Percentiles rank a stretch among this genome's conserved stretches.
These are phyloP conservation scores for Colletotrichum tropicicola DNA, from an alignment of 2,329 filamentous ascomycete species.

Conservation along the genomic window DNA sequence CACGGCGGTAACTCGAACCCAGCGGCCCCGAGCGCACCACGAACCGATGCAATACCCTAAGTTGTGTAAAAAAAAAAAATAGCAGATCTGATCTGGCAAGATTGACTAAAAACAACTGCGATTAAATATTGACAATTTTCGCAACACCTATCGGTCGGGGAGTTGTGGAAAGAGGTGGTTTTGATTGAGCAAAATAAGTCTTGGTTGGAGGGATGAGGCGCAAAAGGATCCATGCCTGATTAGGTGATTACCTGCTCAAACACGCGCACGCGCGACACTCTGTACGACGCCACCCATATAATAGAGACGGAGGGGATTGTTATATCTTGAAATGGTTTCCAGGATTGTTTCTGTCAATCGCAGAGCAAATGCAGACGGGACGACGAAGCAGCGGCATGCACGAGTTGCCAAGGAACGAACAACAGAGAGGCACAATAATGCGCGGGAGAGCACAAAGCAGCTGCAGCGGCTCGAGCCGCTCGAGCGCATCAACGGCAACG, in stretches of 20 bases:
- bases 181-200: conserved; percentile 15
- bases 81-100: not conserved
- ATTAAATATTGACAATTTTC: not conserved
- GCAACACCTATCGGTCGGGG: no score
- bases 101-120: no score
- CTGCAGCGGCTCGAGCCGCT: conserved; percentile 22
- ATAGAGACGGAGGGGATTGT: not conserved
- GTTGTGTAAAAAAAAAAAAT: not conserved
- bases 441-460: conserved; percentile 24
- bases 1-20: not conserved
- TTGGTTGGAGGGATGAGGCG: not conserved
- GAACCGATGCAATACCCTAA: conserved; percentile 4
- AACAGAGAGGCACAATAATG: not conserved
- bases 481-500: not conserved
- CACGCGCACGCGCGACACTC: conserved; percentile 10
- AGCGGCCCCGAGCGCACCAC: not conserved
- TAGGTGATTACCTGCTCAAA: conserved; percentile 29
- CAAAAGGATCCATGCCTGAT: conserved; percentile 8
- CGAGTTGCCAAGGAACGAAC: not conserved
- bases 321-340: not conserved
- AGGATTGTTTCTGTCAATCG: not conserved
- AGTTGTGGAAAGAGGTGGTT: not conserved
- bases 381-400: not conserved
- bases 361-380: not conserved
- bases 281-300: not conserved